Conservation (phyloP, 306 rosid genomes). For the Acacia crassicarpa region DNA sequence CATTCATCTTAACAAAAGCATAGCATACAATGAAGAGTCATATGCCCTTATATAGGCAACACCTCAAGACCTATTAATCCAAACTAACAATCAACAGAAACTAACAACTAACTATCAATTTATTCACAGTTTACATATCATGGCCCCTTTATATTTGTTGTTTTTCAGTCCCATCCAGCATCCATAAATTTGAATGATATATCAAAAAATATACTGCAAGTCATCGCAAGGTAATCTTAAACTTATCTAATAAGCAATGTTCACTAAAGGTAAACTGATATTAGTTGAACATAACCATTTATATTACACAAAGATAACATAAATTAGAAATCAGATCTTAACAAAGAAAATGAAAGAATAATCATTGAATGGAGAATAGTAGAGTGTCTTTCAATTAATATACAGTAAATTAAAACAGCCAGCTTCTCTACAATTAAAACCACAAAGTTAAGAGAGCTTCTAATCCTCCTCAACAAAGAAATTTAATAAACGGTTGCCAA, state of each 20-base stretch:
- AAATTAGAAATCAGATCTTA: not conserved
- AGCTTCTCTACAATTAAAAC: not conserved
- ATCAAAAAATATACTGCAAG: no score
- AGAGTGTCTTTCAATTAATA: not conserved
- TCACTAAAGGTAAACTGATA: not conserved
- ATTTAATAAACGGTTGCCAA: not conserved
- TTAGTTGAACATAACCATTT: not conserved
- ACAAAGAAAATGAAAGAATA: not conserved
- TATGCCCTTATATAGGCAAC: no score
- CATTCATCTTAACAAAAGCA: no score
- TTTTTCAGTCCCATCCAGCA: not conserved
- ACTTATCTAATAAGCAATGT: constrained; percentile 6
- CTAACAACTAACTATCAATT: no score
- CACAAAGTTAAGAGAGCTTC: not conserved
- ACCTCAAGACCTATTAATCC: no score
- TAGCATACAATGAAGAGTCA: no score
- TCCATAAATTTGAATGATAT: not conserved
- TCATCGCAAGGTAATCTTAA: no score
- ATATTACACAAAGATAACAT: not conserved
- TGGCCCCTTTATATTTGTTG: not conserved
- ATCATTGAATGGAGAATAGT: not conserved
- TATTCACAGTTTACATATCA: no score
- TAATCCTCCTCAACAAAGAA: not conserved
- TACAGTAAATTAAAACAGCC: not conserved
- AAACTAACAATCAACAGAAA: no score